Base-by-base conservation (phyloP, 2,329 filamentous ascomycete species). In the Capronia epimyces region DNA sequence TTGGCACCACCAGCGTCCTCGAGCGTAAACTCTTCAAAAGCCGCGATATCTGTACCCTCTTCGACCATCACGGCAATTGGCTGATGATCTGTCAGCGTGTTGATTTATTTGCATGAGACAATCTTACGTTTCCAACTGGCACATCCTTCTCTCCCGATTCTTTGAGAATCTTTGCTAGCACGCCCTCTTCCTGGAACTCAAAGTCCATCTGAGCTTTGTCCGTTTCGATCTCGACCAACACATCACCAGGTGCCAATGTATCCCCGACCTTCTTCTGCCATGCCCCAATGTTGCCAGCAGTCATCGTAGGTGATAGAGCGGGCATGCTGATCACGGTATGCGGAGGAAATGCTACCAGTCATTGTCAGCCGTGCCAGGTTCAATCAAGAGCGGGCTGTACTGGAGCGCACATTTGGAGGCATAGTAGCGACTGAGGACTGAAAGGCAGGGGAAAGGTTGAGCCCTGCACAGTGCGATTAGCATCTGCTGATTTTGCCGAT, bases 181-280 rank as follows among this genome's bases (percentile, higher is more conserved):
- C 81, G 77, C 91, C 93, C 69, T 97, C 93, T 67, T 98, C 93
- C 74, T 98, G 93, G 75, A 95, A 97, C 74, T 98, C 93, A 70
- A 98, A 97, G 77, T 98, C 93, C 93, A 98, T 98, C 77, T 97
- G 93, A 60, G 93, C 93, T 81, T 98, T 98, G 75, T 98, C 93
- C 64, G 93, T 98, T 81, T 98, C 93, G 66, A 97, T 95, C 79
- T 95, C 90, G 62, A 95, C 90, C 63, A 98, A 76, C 41, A 98
- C 93, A 69, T 98, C 93, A 69, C 93, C 93, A 46, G 94, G 90
- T 52, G 81, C 76, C 70, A 98, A 84, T 57, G 77, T 67, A 71
- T 98, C 93, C 67, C 93, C 93, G 61, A 83, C 79, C 77, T 96
- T 94, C 82, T 97, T 98, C 77, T 97, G 89, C 93, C 93, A 98